Percentiles rank a stretch among this genome's conserved stretches.
These are phyloP conservation scores for Alternaria gansuensis DNA, from an alignment of 2,329 filamentous ascomycete genomes.

Conservation along the genomic window DNA sequence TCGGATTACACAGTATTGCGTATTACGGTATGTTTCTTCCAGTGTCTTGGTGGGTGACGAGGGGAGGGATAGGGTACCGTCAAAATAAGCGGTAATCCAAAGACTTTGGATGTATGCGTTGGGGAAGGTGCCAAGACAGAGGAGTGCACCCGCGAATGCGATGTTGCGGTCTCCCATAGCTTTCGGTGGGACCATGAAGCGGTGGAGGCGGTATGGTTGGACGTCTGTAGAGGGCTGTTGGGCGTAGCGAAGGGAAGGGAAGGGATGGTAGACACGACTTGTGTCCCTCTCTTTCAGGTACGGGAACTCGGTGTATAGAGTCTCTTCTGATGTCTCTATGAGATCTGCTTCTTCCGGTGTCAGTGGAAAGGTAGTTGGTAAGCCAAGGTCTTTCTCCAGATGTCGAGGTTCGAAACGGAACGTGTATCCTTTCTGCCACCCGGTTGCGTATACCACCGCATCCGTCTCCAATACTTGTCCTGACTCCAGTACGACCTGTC, in stretches of 20 bases:
- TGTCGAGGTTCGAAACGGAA: constrained; percentile 59
- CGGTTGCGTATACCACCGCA: constrained; percentile 65
- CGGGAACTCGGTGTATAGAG: constrained; percentile 26
- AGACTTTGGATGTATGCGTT: constrained; percentile 54
- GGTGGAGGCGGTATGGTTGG: constrained; percentile 52
- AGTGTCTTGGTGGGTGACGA: constrained; percentile 21
- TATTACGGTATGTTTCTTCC: constrained; percentile 65
- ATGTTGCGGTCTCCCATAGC: constrained; percentile 22
- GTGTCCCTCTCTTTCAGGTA: constrained; percentile 33
- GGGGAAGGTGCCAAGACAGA: constrained; percentile 50
- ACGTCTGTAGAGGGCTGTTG: constrained; percentile 17
- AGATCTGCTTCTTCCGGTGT: constrained; percentile 52
- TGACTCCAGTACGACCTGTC: constrained; percentile 60
- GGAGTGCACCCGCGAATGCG: constrained; percentile 42
- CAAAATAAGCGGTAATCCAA: constrained; percentile 69
- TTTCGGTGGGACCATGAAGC: constrained; percentile 55
- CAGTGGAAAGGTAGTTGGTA: constrained; percentile 51
- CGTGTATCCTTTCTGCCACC: constrained; percentile 63
- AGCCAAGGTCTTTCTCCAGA: constrained; percentile 57
- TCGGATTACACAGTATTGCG: constrained; percentile 74
- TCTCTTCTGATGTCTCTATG: constrained; percentile 33
- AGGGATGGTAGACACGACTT: constrained; percentile 29
- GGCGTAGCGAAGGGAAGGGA: constrained; percentile 29
- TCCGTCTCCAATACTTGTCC: constrained; percentile 59
- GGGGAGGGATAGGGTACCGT: constrained; percentile 56